Conservation (phyloP, 1,284 basidiomycete species). For the Leccinum solheimii region DNA sequence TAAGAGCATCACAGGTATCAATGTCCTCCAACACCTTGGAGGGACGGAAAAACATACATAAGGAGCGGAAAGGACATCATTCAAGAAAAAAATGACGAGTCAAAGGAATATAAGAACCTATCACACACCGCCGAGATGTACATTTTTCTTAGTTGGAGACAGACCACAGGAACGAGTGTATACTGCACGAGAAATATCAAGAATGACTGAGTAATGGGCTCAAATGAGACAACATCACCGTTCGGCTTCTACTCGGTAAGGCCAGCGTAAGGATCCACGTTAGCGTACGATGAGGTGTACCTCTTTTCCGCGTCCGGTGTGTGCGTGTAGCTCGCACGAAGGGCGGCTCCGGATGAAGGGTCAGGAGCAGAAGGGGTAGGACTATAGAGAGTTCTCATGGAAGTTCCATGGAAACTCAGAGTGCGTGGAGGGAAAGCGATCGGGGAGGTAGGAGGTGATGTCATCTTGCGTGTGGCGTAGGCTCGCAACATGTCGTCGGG, state of each 20-base stretch:
- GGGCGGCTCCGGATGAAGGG: not conserved
- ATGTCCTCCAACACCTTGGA: conserved; percentile 14
- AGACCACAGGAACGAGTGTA: not conserved
- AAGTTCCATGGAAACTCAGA: conserved; percentile 25
- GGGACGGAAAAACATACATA: not conserved
- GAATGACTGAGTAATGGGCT: not conserved
- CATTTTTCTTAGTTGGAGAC: conserved; percentile 12
- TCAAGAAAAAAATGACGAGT: conserved; percentile 3
- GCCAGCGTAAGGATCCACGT: conserved; percentile 27
- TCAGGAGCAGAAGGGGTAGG: conserved; percentile 22
- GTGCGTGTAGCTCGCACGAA: conserved; percentile 13
- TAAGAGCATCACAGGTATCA: conserved; percentile 22
- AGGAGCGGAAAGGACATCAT: conserved; percentile 1
- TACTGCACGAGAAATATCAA: not conserved
- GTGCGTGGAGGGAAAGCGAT: conserved; percentile 33
- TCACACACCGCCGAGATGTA: conserved; percentile 18
- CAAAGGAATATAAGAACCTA: not conserved
- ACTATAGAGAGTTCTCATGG: conserved; percentile 35
- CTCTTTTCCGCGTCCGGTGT: conserved; percentile 25
- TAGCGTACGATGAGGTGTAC: conserved; percentile 26
- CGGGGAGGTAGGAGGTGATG: conserved; percentile 36
- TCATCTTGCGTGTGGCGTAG: conserved; percentile 60
- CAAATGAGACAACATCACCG: not conserved
- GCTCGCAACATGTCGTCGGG: conserved; percentile 77
- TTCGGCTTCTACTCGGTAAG: conserved; percentile 3